phyloP scores from a whole-genome alignment of 108 stramenopile species.

The Cyclotella cryptica region DNA sequence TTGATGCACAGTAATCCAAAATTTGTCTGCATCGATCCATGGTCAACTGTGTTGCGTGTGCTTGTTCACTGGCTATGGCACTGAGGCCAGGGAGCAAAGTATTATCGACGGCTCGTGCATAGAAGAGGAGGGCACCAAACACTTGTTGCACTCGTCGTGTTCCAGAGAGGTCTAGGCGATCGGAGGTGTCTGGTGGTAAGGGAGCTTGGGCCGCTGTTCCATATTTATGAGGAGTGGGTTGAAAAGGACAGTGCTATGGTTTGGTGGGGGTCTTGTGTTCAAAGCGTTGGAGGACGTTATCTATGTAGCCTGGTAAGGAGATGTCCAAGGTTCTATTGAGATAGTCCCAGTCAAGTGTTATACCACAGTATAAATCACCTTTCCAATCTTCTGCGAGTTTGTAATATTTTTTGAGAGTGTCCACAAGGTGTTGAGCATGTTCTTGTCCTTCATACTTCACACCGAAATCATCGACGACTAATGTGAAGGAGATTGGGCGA shows the following conservation, averaged over 20 bases:
- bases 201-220: slow-evolving; percentile 1
- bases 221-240: not conserved
- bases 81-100: no score
- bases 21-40: no score
- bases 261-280: slow-evolving; percentile 37
- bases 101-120: not conserved
- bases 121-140: no score
- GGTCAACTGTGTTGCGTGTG: no score
- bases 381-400: slow-evolving; percentile 29
- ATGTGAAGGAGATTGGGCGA: slow-evolving; percentile 26
- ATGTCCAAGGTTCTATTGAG: slow-evolving; percentile 23
- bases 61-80: no score
- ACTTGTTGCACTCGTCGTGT: slow-evolving; percentile 1
- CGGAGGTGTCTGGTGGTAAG: not conserved
- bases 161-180: not conserved
- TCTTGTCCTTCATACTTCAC: slow-evolving; percentile 39
- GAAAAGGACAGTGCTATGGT: slow-evolving; percentile 48
- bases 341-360: slow-evolving; percentile 56
- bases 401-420: slow-evolving; percentile 26
- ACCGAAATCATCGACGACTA: slow-evolving; percentile 65
- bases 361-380: slow-evolving; percentile 35
- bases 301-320: slow-evolving; percentile 60
- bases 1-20: no score
- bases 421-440: slow-evolving; percentile 46
- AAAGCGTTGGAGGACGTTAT: slow-evolving; percentile 38